These are phyloP conservation scores for Annulohypoxylon maeteangense DNA, from an alignment of 495 filamentous ascomycete species.

Conservation along the genomic window DNA sequence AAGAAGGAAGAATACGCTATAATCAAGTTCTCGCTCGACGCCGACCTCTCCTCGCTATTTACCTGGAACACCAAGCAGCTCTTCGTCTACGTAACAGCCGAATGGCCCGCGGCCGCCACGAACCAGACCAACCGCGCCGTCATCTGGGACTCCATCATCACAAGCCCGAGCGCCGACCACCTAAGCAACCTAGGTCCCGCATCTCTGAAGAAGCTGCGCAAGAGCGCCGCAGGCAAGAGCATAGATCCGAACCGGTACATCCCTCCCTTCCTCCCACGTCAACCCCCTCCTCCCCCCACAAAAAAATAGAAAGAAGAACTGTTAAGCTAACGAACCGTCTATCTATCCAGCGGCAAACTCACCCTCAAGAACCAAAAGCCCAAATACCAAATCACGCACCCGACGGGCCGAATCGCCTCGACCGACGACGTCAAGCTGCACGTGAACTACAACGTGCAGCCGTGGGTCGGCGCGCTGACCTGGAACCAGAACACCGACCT, in stretches of 20 bases:
- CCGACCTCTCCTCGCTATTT: slow-evolving; percentile 89
- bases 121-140: slow-evolving; percentile 76
- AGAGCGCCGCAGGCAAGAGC: slow-evolving; percentile 61
- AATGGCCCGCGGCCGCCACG: slow-evolving; percentile 71
- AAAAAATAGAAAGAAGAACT: neutral
- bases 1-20: slow-evolving; percentile 96
- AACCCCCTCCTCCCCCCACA: neutral
- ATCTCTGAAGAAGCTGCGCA: slow-evolving; percentile 62
- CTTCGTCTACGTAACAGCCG: slow-evolving; percentile 92
- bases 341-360: slow-evolving; percentile 68
- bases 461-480: slow-evolving; percentile 88
- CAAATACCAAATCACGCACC: slow-evolving; percentile 95
- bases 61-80: slow-evolving; percentile 99
- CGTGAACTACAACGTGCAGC: slow-evolving; percentile 95
- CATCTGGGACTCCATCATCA: slow-evolving; percentile 96
- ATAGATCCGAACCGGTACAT: slow-evolving; percentile 62
- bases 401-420: slow-evolving; percentile 76
- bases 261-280: neutral
- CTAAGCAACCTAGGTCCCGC: slow-evolving; percentile 62
- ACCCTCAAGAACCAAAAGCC: slow-evolving; percentile 80
- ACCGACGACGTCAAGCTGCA: slow-evolving; percentile 76
- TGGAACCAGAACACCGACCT: slow-evolving; percentile 73
- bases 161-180: slow-evolving; percentile 69
- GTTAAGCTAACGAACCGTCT: neutral
- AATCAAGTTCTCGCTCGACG: slow-evolving; percentile 89